Evolutionary conservation across 345 rosid genomes (phyloP), one percentile per base, ranked within the genome.

Genomic region (Pseudoturritis turrita): DNA sequence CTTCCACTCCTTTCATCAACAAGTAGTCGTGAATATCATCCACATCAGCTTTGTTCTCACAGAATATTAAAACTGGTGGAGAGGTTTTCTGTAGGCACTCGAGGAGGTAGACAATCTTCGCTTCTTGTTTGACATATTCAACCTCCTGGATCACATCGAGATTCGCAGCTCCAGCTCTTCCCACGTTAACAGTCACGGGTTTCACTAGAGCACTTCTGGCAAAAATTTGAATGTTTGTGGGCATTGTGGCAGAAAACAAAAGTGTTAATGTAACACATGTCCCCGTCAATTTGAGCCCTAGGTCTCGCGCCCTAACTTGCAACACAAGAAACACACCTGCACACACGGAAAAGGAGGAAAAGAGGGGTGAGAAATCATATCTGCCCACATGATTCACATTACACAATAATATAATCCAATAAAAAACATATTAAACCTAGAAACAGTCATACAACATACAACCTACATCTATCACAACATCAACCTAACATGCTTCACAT

Each of bases 161-260:
- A 77, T 93, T 93, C 62, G 98, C 98, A 37, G 98, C 98, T 68
- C 98, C 96, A 10, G 96, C 97, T 82, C 96, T 87, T 62, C 98
- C 98, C 33, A 89, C 97, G 55, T 90, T 90, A 19, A 90, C 97
- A 1, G 81, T 86, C 58, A 93, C 87, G 4, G 98, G 97, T 73
- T 87, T 90, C 57, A 90, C 97, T 67, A 90, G 70, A 44, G 98
- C 96, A 77, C 95, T 93, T 69, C 89, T 83, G 17, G 96, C 97
- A 75, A 93, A 90, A 74, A 85, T 87, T 66, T 93, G 97, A 68
- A 93, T 93, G 67, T 93, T 90, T 45, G 96, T 82, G 7, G 97
- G 98, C 98, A 93, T 93, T 8, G 98, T 93, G 12, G 96, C 97
- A 59, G 97, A 93, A 73, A 90, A 93, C 29, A 89, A 74, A 73